Base-by-base conservation (phyloP, 2,329 filamentous ascomycete species). In the Hirsutella minnesotensis region DNA sequence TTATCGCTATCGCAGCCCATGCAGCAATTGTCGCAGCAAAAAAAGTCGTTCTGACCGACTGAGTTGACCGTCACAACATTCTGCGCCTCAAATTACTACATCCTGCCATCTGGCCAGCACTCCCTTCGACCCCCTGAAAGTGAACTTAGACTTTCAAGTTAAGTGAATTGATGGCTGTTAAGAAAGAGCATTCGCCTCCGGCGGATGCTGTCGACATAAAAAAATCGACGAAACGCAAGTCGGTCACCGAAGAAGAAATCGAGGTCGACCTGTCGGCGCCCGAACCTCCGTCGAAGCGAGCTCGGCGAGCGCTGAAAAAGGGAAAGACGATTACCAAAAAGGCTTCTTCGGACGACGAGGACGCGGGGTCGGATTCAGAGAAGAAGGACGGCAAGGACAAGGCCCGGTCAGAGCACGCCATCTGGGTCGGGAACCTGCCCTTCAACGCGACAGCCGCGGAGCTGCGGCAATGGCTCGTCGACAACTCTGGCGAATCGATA, bases 381-480 rank as follows among this genome's bases (percentile, higher is more conserved):
- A 57, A 64, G 44, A 65, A 64, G 46, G 60, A 62, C 42, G 57
- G 64, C 44, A 65, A 64, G 46, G 60, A 62, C 42, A 69, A 73
- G 50, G 66, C 70, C 52, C 81, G 86, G 46, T 92, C 87, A 9
- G 79, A 85, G 16, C 80, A 87, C 62, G 86, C 88, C 48, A 78
- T 98, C 51, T 98, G 92, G 92, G 86, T 98, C 53, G 92, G 94
- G 54, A 98, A 98, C 63, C 66, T 98, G 48, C 78, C 84, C n/a
- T 98, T 90, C 70, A 78, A 76, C 38, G 70, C 83, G 34, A 92
- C 83, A 37, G 79, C 83, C 46, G 68, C 77, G 12, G 80, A 87
- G 48, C 67, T 98, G 39, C 80, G 82, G 55, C 75, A 74, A 47
- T 96, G 94, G 73, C 67, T 98, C n/a, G 74, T 82, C 29, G 75